Conservation (phyloP, 2,329 filamentous ascomycete species). For the Aspergillaceae sp. region DNA sequence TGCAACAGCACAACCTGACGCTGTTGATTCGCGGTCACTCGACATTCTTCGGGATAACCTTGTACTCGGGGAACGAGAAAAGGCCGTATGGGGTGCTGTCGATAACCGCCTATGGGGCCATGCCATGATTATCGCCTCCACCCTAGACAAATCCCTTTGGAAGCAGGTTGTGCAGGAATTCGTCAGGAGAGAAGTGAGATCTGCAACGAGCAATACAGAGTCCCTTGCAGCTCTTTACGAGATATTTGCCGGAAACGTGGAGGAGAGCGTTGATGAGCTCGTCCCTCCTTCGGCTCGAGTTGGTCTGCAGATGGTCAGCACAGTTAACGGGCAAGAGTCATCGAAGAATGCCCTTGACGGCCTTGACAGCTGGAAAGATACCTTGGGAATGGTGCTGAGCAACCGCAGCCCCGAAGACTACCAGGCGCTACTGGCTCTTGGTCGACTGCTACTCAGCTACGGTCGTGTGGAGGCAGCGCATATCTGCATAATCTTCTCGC, state of each 20-base stretch:
- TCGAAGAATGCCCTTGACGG: conserved; percentile 71
- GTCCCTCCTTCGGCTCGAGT: conserved; percentile 87
- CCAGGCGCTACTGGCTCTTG: conserved; percentile 68
- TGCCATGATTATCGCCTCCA: conserved; percentile 82
- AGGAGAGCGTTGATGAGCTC: conserved; percentile 91
- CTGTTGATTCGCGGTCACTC: conserved; percentile 59
- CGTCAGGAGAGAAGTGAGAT: conserved; percentile 87
- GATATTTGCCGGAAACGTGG: conserved; percentile 84
- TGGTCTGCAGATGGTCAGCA: conserved; percentile 82
- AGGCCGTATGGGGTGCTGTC: conserved; percentile 85
- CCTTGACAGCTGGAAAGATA: conserved; percentile 90
- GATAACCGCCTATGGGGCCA: conserved; percentile 95
- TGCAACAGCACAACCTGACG: conserved; percentile 49
- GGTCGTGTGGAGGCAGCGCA: conserved; percentile 86
- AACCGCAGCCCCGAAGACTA: conserved; percentile 78
- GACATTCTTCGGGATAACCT: conserved; percentile 66
- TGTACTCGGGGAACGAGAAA: conserved; percentile 73
- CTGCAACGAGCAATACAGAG: conserved; percentile 68
- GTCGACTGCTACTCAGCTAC: conserved; percentile 74
- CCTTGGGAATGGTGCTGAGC: conserved; percentile 72
- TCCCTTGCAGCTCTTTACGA: conserved; percentile 87
- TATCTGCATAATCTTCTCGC: conserved; percentile 84
- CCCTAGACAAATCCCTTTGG: conserved; percentile 65
- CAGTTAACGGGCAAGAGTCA: conserved; percentile 50
- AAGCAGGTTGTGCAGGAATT: conserved; percentile 94